Base-by-base conservation (phyloP, 106 monocot species). In the Alisma plantagoaquatica region DNA sequence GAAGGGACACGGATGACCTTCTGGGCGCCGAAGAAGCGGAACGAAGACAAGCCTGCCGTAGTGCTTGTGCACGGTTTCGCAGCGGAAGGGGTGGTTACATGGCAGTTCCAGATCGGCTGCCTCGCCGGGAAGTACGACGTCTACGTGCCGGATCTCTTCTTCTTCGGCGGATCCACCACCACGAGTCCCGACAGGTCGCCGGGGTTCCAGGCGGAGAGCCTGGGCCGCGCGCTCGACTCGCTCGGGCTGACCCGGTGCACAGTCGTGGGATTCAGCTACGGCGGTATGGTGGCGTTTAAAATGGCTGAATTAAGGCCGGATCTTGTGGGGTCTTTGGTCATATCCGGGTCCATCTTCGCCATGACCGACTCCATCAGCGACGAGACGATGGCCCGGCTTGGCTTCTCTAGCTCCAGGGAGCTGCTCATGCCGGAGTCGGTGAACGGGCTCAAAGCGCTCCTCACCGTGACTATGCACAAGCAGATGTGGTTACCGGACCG, bases 11-110 rank as follows among this genome's bases (percentile, higher is more conserved):
- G 67, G 25, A 71, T 93, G 64, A 77, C 60, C 51, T 67, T 93
- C 51, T 93, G 92, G 92, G 66, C 64, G 0, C 92, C 92, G 1
- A 77, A 82, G 43, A 66, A 76, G 15, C 86, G 69, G 23, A 61
- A 72, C 29, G 61, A 75, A 43, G 68, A 44, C 41, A 81, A 72
- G 74, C 93, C 83, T 0, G 71, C 80, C 0, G 83, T 94, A 11
- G 75, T 94, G 17, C 74, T 94, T 23, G 65, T 94, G 46, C 93
- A 94, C 38, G 93, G 93, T 4, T 94, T 94, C 47, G 93, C 93
- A 0, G 73, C 80, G 0, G 93, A 94, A 55, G 93, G 94, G 18
- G 64, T 88, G 21, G 63, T 81, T 10, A 94, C 88, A 0, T 94
- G 88, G 94, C 83, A 88, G 46, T 81, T 94, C 60, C 87, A 94